Base-by-base conservation (phyloP, 139 green algal species). In the Ettlia oleoabundans region DNA sequence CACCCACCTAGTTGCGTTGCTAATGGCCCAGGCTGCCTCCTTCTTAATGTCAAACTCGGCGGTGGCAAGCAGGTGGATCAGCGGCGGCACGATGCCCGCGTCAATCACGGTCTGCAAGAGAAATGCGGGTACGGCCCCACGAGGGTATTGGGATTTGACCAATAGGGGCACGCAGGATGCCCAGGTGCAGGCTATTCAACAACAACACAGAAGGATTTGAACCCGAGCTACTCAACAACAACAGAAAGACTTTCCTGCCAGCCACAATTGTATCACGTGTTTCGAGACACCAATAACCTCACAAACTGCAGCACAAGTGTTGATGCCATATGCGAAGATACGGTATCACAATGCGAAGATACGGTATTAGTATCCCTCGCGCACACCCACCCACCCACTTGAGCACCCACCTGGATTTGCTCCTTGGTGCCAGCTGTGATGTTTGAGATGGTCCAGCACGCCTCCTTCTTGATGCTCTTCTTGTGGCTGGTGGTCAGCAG, bases 11-110 rank as follows among this genome's bases (percentile, higher is more conserved):
- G 97, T 99, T 10, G 97, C 97, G 84, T 99, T 99, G 85, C 90
- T 97, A 78, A 99, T 98, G 28, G 97, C 97, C 97, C 97, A 99
- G 0, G 97, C 97, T 55, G 95, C 96, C 86, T 99, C 97, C 89
- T 99, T 99, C 86, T 98, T 98, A 88, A 99, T 98, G 91, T 99
- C 97, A 87, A 99, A 99, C 90, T 99, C 97, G 1, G 74, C 94
- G 33, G 84, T 95, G 35, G 78, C 82, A 43, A 99, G 93, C 72
- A 99, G 86, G 62, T 94, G 76, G 61, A 99, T 89, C 8, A 99
- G 90, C 10, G 97, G 96, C 9, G 92, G 90, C 41, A 99, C 91
- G 63, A 99, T 96, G 69, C 91, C 90, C 4, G 88, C 87, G 41
- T 99, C 96, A 9, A 99, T 92, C 30, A 99, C 95, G 3, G 88